These are phyloP conservation scores for Termitomyces sp. DNA, from an alignment of 768 basidiomycete species.

Conservation along the genomic window DNA sequence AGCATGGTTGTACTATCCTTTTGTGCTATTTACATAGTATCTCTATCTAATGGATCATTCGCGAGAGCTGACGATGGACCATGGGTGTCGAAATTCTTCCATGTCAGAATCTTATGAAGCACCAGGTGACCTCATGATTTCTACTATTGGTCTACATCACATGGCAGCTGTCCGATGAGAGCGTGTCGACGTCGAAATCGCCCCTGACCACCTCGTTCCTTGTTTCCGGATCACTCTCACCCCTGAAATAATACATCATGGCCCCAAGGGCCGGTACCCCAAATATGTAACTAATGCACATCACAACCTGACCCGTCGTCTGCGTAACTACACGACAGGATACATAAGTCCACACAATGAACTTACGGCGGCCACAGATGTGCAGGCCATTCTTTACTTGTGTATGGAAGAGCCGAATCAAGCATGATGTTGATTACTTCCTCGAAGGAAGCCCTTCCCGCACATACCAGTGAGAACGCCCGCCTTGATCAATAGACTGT, in stretches of 20 bases:
- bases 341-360: background rate
- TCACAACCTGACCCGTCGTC: background rate
- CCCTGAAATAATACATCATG: background rate
- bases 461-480: background rate
- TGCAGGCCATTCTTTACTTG: no score
- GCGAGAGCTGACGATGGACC: background rate
- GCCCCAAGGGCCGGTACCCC: background rate
- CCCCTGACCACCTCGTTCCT: constrained; percentile 6
- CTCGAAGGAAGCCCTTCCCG: background rate
- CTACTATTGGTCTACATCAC: constrained; percentile 4
- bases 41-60: background rate
- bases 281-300: background rate
- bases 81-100: constrained; percentile 2
- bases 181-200: constrained; percentile 11
- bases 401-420: background rate
- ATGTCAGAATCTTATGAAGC: constrained; percentile 4
- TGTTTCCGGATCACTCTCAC: constrained; percentile 6
- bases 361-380: background rate
- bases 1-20: background rate
- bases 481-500: background rate
- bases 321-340: background rate
- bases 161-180: constrained; percentile 10
- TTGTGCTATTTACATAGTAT: background rate
- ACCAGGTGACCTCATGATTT: constrained; percentile 7
- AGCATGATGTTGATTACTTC: background rate